A percentile compares a stretch with the other conserved stretches of the same genome.
These are phyloP conservation scores for Fonsecaea pedrosoi DNA, from an alignment of 2,329 filamentous ascomycete genomes.

Conservation along the genomic window DNA sequence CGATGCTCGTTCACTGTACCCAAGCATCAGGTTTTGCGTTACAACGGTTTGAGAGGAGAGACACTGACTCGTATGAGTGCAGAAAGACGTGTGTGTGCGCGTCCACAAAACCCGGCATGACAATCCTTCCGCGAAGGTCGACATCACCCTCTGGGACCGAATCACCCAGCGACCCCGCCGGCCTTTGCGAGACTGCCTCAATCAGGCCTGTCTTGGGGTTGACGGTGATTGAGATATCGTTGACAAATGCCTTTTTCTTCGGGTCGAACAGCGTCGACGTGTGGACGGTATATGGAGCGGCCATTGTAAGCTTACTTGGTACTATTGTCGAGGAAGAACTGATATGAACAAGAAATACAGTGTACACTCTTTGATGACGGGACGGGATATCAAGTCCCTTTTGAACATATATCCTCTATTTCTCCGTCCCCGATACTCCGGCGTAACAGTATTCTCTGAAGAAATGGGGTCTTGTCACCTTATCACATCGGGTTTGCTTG, in stretches of 20 bases:
- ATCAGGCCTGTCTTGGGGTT: conserved; percentile 52
- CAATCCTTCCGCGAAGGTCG: conserved; percentile 61
- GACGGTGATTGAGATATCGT: conserved; percentile 54
- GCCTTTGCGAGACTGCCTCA: conserved; percentile 40
- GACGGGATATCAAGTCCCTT: too few species aligned
- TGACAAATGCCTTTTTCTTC: conserved; percentile 50
- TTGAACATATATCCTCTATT: too few species aligned
- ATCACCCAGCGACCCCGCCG: background rate
- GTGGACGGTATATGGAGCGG: conserved; percentile 47
- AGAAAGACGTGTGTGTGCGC: conserved; percentile 65
- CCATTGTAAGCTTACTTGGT: background rate
- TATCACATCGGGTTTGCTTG: too few species aligned
- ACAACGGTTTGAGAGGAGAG: too few species aligned
- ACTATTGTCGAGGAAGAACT: background rate
- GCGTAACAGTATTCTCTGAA: too few species aligned
- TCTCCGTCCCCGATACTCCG: too few species aligned
- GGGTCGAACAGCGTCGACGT: conserved; percentile 58
- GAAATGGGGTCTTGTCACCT: too few species aligned
- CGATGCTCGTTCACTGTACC: conserved; percentile 47
- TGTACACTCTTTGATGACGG: too few species aligned
- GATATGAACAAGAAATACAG: background rate
- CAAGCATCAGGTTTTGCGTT: too few species aligned
- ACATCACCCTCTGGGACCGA: conserved; percentile 50
- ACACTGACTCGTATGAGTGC: conserved; percentile 51
- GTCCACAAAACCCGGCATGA: conserved; percentile 62